Evolutionary conservation across 1,284 basidiomycete genomes (phyloP).

Genomic region (Cutaneotrichosporon sp.): DNA sequence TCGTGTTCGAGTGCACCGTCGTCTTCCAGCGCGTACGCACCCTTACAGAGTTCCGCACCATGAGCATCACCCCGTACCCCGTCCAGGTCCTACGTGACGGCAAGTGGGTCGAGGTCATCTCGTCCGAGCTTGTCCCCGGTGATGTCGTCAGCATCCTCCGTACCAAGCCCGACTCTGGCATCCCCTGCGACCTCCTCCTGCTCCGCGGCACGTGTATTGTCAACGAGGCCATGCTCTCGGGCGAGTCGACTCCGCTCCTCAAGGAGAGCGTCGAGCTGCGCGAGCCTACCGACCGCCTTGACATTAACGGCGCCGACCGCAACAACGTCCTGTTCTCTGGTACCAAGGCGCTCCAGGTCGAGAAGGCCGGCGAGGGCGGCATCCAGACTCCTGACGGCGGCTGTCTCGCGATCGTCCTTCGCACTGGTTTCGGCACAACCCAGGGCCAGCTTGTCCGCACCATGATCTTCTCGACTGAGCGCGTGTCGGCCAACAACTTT

Average conservation of each 20-base stretch:
- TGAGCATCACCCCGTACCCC: conserved; percentile 83
- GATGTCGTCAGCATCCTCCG: conserved; percentile 79
- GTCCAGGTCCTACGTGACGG: conserved; percentile 73
- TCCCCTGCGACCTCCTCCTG: conserved; percentile 85
- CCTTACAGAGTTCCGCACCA: conserved; percentile 87
- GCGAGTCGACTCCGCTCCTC: conserved; percentile 88
- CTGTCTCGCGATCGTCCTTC: conserved; percentile 81
- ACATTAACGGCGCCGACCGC: conserved; percentile 78
- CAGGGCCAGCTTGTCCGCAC: conserved; percentile 93
- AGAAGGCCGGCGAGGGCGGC: conserved; percentile 39
- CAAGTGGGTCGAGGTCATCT: conserved; percentile 73
- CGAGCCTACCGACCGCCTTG: conserved; percentile 67
- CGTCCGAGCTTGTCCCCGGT: conserved; percentile 79
- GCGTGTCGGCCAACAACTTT: conserved; percentile 86
- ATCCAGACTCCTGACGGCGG: conserved; percentile 69
- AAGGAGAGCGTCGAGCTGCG: conserved; percentile 87
- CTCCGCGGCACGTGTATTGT: conserved; percentile 86
- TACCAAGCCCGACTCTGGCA: conserved; percentile 72
- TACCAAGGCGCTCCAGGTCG: conserved; percentile 85
- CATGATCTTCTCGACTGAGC: conserved; percentile 95
- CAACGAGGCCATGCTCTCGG: conserved; percentile 95
- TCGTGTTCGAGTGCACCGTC: conserved; percentile 94
- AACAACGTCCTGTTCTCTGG: conserved; percentile 87
- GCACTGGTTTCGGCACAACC: conserved; percentile 93
- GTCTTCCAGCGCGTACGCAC: conserved; percentile 92